Base-by-base conservation (phyloP, 768 basidiomycete genomes). In the Pleurotus platypus region DNA sequence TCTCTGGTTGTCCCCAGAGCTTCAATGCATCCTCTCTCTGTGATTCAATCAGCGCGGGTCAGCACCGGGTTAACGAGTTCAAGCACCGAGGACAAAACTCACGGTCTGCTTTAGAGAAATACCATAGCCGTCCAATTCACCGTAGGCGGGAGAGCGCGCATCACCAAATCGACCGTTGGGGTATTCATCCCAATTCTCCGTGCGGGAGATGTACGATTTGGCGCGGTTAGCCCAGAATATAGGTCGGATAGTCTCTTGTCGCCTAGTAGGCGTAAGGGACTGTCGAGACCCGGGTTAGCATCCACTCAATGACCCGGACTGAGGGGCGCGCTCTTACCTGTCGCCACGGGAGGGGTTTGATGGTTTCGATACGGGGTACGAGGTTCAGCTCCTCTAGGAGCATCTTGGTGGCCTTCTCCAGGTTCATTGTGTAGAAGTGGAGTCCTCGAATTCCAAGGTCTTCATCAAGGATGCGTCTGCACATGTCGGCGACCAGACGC, bases 131-230 rank as follows among this genome's bases (percentile, higher is more conserved):
- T 99, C 96, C 55, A 99, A 75, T 72, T 99, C 97, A 65, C 97
- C 97, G 63, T 97, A 99, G 12, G 97, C 97, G 26, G 97, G 97
- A 80, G 90, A 93, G 57, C 97, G 85, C 5, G 95, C 89, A 74
- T 98, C 97, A 64, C 97, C 97, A 67, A 96, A 99, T 62, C 97
- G 92, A 56, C 97, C 97, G 70, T 99, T 99, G 49, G 97, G 97
- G 71, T 97, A 98, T 69, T 98, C 96, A 68, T 99, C 97, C 97
- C 97, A 99, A 67, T 97, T 92, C 69, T 97, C 94, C 12, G 97
- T 98, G 55, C 96, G 89, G 6, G 92, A 92, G 46, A 98, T 78
- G 69, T 98, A 98, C 1, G 94, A 97, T 67, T 94, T 90, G 38
- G 94, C 83, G 39, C 96, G 82, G 74, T 99, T 98, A 11, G 97